Conservation (phyloP, 2,329 filamentous ascomycete species). For the Aspergillus sp. region DNA sequence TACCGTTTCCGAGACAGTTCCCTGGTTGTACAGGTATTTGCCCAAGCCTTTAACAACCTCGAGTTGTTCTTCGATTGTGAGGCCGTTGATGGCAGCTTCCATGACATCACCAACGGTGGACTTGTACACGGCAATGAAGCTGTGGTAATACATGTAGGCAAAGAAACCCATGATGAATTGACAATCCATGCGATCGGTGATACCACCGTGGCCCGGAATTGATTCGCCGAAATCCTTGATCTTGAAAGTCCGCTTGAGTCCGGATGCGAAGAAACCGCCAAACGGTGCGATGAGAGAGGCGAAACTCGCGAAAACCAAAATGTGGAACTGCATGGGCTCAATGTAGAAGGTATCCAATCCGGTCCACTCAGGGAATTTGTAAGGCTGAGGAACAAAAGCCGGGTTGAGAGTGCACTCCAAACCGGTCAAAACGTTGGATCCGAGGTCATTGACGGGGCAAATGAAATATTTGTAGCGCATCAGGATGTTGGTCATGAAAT, state of each 20-base stretch:
- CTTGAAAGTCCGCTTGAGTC: conserved; percentile 97
- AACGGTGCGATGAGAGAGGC: conserved; percentile 96
- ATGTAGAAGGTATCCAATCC: conserved; percentile 69
- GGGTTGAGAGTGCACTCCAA: conserved; percentile 88
- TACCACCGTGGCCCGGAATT: conserved; percentile 94
- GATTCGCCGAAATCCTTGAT: conserved; percentile 99
- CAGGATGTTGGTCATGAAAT: conserved; percentile 75
- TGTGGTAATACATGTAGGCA: conserved; percentile 96
- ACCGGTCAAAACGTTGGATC: conserved; percentile 86
- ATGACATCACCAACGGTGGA: conserved; percentile 80
- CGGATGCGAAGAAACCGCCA: conserved; percentile 96
- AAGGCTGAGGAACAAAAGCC: conserved; percentile 75
- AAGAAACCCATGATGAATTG: conserved; percentile 99
- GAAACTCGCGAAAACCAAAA: conserved; percentile 84
- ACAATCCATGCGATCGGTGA: conserved; percentile 98
- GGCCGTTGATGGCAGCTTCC: conserved; percentile 84
- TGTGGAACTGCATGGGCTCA: conserved; percentile 89
- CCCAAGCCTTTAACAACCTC: conserved; percentile 63
- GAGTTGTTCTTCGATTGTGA: conserved; percentile 82
- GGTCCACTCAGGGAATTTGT: conserved; percentile 67
- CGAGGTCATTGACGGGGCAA: conserved; percentile 93
- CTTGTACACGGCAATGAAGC: conserved; percentile 88
- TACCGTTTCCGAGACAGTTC: conserved; percentile 52
- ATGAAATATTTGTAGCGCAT: conserved; percentile 96
- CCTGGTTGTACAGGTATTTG: conserved; percentile 63